Base-by-base conservation (phyloP, 768 basidiomycete species). In the Termitomyces sp. region DNA sequence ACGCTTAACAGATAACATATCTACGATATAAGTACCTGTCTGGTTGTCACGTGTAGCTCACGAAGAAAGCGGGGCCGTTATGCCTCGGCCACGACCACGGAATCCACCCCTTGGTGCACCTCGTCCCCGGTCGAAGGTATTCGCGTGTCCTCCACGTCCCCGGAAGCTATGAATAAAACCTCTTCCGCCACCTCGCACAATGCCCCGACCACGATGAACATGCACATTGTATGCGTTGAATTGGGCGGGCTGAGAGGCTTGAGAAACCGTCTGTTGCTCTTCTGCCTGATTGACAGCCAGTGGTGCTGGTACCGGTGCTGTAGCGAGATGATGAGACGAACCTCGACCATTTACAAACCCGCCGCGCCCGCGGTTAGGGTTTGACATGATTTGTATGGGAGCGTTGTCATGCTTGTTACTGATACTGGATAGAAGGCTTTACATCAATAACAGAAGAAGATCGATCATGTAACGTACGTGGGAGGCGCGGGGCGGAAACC, bases 331-430 rank as follows among this genome's bases (percentile, higher is more conserved):
- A 25, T 65, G 64, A 39, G 68, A 62, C 0, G 67, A 69, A 17
- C 72, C 73, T 35, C 73, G 72, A 27, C 67, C 72, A 62, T 76
- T 71, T 6, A 60, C 59, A 52, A 61, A 66, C 5, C 73, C 73
- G 30, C 67, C 64, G 23, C 72, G 71, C 42, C 78, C 74, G 52
- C 82, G 76, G 67, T 87, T 85, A 0, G 91, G 91, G 64, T 93
- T 92, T 14, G 80, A 68, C 86, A 91, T 88, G 54, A 92, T 91
- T 34, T 82, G 79, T 16, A 91, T 76, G 3, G 80, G 79, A 2
- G 70, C 53, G 50, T 63, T 57, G 23, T 51, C 39, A 42, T 32
- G 50, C 16, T 52, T 54, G 39, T 69, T 72, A 57, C 23, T 57
- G 49, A 27, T 25, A 25, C 37, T 52, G 41, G 52, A 57, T 37